These are phyloP conservation scores for Larix sibirica DNA, from an alignment of 83 land plant species.

Conservation along the genomic window DNA sequence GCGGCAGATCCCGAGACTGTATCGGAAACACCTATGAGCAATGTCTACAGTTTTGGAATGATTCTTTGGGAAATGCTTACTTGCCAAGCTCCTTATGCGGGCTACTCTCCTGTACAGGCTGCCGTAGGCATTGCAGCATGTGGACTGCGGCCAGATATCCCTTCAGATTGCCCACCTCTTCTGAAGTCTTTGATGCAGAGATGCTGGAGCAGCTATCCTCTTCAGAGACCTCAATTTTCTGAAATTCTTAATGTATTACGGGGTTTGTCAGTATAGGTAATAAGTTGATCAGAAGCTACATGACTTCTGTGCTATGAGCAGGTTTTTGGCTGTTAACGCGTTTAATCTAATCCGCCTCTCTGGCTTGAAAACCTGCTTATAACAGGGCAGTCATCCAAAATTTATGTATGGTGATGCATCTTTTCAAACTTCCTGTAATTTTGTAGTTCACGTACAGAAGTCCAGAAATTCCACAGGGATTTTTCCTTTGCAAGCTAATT, in stretches of 20 bases:
- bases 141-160: slow-evolving; percentile 73
- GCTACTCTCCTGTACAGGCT: slow-evolving; percentile 78
- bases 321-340: slow-evolving; percentile 9
- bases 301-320: slow-evolving; percentile 5
- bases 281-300: neutral
- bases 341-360: neutral
- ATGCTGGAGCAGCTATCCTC: slow-evolving; percentile 70
- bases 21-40: slow-evolving; percentile 75
- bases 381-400: slow-evolving; percentile 6
- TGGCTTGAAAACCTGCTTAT: slow-evolving; percentile 14
- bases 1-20: slow-evolving; percentile 77
- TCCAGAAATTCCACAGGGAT: neutral
- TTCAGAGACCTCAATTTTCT: slow-evolving; percentile 69
- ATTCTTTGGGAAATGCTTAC: slow-evolving; percentile 86
- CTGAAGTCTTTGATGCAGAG: slow-evolving; percentile 63
- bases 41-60: slow-evolving; percentile 80
- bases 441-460: neutral
- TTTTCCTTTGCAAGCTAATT: neutral
- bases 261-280: neutral
- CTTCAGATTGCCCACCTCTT: slow-evolving; percentile 61
- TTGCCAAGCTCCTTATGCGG: slow-evolving; percentile 59
- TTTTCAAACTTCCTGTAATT: neutral
- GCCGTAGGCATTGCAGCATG: slow-evolving; percentile 79
- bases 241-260: slow-evolving; percentile 55
- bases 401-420: neutral